These are phyloP conservation scores for Kodamaea neixiangensis DNA, from an alignment of 805 yeast species.

Conservation along the genomic window DNA sequence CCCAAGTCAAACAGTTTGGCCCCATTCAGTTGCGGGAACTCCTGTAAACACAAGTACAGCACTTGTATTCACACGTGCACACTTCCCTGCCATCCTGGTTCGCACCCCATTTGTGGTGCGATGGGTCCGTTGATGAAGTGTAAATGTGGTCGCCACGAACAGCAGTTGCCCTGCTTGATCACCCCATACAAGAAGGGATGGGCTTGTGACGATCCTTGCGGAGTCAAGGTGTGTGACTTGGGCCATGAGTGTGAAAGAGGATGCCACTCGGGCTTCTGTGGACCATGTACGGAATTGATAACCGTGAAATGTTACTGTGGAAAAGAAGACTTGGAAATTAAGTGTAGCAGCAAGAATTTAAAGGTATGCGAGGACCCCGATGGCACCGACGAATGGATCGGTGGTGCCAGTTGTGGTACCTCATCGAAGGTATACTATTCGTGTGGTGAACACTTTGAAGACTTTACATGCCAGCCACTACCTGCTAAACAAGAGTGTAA, in stretches of 20 bases:
- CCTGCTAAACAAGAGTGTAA: constrained; percentile 50
- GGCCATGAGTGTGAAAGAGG: constrained; percentile 59
- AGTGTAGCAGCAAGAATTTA: constrained; percentile 48
- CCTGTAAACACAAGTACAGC: constrained; percentile 60
- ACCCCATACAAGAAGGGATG: constrained; percentile 71
- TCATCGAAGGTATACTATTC: constrained; percentile 53
- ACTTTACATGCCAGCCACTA: constrained; percentile 54
- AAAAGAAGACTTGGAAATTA: constrained; percentile 39
- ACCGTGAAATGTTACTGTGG: constrained; percentile 77
- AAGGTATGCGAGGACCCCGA: constrained; percentile 23
- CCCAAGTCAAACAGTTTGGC: constrained; percentile 59
- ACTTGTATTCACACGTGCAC: constrained; percentile 76
- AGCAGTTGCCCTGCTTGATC: constrained; percentile 70
- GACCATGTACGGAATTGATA: constrained; percentile 58
- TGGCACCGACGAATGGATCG: constrained; percentile 26
- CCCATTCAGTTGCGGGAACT: constrained; percentile 90
- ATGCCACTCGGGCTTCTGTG: constrained; percentile 87
- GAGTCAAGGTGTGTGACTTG: constrained; percentile 61
- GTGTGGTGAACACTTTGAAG: constrained; percentile 64
- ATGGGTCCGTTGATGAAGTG: constrained; percentile 71
- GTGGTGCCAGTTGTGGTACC: constrained; percentile 35
- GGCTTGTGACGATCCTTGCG: constrained; percentile 66
- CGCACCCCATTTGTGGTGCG: constrained; percentile 80
- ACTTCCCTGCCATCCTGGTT: constrained; percentile 83
- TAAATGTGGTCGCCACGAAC: constrained; percentile 66